These are phyloP conservation scores for Puccinia hordei DNA, from an alignment of 1,284 basidiomycete genomes.

Conservation along the genomic window DNA sequence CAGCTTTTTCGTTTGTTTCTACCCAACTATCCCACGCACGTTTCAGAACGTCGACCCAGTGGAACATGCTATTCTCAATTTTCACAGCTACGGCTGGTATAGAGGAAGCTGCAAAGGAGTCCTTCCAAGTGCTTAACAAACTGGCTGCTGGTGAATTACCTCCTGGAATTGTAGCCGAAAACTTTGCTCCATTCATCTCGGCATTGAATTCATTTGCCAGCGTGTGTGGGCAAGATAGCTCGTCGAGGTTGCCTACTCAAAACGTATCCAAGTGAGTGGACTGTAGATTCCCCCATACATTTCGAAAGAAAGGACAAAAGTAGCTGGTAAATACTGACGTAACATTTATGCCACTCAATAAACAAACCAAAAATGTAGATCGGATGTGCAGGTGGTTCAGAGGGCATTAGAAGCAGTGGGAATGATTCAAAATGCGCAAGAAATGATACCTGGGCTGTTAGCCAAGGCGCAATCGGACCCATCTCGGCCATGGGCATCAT, in stretches of 20 bases:
- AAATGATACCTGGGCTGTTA: constrained; percentile 55
- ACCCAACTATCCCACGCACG: background rate
- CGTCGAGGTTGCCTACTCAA: constrained; percentile 20
- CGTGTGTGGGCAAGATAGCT: constrained; percentile 56
- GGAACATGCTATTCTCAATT: constrained; percentile 89
- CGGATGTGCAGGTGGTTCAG: constrained; percentile 69
- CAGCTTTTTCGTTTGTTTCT: background rate
- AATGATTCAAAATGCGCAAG: constrained; percentile 63
- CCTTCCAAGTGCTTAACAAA: constrained; percentile 73
- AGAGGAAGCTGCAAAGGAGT: constrained; percentile 80
- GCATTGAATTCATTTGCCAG: constrained; percentile 85
- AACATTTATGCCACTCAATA: background rate
- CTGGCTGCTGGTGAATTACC: constrained; percentile 68
- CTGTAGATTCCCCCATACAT: background rate
- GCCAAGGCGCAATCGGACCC: constrained; percentile 51
- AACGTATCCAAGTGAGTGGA: constrained; percentile 24
- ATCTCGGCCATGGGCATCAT: constrained; percentile 73
- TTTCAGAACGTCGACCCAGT: constrained; percentile 82
- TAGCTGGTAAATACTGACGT: background rate
- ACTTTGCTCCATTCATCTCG: constrained; percentile 76
- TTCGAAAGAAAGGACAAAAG: background rate
- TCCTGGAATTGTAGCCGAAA: constrained; percentile 72
- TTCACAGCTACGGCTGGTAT: constrained; percentile 81
- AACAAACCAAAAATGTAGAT: constrained; percentile 56
- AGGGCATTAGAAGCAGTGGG: constrained; percentile 81